Base-by-base conservation (phyloP, 495 filamentous ascomycete species). In the Aspergillus bridgeri region DNA sequence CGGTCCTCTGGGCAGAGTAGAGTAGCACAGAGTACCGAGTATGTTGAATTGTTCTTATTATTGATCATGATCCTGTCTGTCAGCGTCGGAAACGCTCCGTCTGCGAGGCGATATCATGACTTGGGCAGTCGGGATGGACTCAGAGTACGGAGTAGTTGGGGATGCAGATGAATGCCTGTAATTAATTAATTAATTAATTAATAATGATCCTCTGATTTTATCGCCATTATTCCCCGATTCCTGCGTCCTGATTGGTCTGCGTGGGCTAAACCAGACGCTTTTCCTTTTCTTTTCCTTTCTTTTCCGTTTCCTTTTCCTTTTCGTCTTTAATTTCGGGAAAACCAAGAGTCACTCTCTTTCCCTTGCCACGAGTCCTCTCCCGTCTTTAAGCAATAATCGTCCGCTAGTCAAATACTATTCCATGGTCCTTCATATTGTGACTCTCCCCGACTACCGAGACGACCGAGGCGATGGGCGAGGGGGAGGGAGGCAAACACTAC, bases 381-480 rank as follows among this genome's bases (percentile, higher is more conserved):
- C 44, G 20, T 33, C 29, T 29, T 8, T 42, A 15, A 6, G 20
- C 13, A 38, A 38, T n/a, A 24, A 25, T 38, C 6, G 29, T 6
- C 25, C 27, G 50, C 50, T 52, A 52, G 38, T n/a, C 50, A n/a
- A 52, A 11, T 38, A 29, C 19, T 29, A 33, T 51, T 42, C 49
- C 49, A 20, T 51, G 50, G 50, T 52, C 50, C 33, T 44, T 53
- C n/a, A 53, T 53, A 53, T 53, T 53, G 38, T 18, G 27, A 43
- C 18, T 13, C 38, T 21, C 48, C 48, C n/a, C n/a, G n/a, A n/a
- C n/a, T n/a, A n/a, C n/a, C n/a, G n/a, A n/a, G 48, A 33, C 33
- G 33, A 25, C 48, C 48, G 48, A 51, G 48, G 48, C 21, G 48
- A 51, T 51, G 15, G 48, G 48, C 19, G 24, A 33, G 33, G 15